Base-by-base conservation (phyloP, 805 yeast genomes). In the Pichia cabralensis region DNA sequence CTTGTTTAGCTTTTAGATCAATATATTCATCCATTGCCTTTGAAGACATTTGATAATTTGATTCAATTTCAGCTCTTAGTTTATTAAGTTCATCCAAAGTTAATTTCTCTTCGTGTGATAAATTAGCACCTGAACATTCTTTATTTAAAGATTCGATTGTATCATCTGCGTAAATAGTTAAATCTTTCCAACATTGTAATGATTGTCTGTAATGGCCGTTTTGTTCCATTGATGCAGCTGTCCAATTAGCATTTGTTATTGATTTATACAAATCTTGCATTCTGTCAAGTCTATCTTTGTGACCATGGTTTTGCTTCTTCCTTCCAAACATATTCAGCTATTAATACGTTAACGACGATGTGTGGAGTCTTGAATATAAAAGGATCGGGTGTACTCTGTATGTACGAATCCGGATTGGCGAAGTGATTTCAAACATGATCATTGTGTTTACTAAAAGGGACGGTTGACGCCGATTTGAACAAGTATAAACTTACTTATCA, bases 171-270 rank as follows among this genome's bases (percentile, higher is more conserved):
- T 71, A 67, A 2, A 81, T 74, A 42, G 76, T 83, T n/a, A 81
- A 55, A 2, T 75, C 62, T 43, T 75, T 79, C 88, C 89, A 80
- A 3, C 88, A 88, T 39, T 69, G 71, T 15, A 78, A 55, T 3
- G 86, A 80, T 13, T 68, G 72, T 32, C 64, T 69, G 29, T 64
- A 53, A 15, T 68, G 64, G 22, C 65, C 61, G 14, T 62, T 59
- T 39, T 79, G 79, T 46, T 80, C 86, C 14, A 74, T 50, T 4
- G 73, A 63, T 32, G 76, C 19, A 3, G 39, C 35, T 10, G 39
- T 30, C 39, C 39, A 35, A 20, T 35, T 31, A 7, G 35, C 22
- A 20, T 35, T 35, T 3, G 39, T 35, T 11, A 35, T 35, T 6
- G 31, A 26, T 15, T 38, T 37, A 26, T 41, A 41, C 22, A 41